Percentiles rank a stretch among this genome's conserved stretches.
These are phyloP conservation scores for Poronia punctata DNA, from an alignment of 495 filamentous ascomycete genomes.

Conservation along the genomic window DNA sequence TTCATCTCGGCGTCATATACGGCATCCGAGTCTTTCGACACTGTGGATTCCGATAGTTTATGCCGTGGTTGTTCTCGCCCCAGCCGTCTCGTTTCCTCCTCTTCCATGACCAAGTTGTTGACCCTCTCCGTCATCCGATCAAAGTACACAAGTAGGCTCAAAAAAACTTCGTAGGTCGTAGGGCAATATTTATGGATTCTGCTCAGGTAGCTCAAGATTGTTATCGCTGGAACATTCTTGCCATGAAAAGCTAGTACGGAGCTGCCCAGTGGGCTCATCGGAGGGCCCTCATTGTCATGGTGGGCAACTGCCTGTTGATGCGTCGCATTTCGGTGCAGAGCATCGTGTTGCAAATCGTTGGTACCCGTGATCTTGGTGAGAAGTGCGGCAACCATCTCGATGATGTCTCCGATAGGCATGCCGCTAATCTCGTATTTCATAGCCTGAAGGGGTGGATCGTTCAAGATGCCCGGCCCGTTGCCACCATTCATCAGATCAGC, in stretches of 20 bases:
- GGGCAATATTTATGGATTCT: constrained; percentile 99
- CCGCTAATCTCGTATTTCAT: constrained; percentile 89
- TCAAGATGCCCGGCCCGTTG: constrained; percentile 39
- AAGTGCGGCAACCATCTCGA: constrained; percentile 99
- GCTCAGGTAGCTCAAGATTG: constrained; percentile 90
- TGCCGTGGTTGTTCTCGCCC: constrained; percentile 13
- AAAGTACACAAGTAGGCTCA: constrained; percentile 94
- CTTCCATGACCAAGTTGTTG: constrained; percentile 53
- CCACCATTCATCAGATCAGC: constrained; percentile 56
- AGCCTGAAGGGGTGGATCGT: constrained; percentile 42
- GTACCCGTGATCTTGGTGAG: constrained; percentile 97
- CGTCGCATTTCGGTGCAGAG: constrained; percentile 39
- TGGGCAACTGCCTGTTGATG: constrained; percentile 40
- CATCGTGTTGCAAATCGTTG: constrained; percentile 89
- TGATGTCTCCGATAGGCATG: constrained; percentile 96
- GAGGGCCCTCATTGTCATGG: constrained; percentile 51
- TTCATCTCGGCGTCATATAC: constrained; percentile 30
- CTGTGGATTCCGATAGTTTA: background rate
- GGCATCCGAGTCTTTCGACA: background rate
- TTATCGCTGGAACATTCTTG: constrained; percentile 96
- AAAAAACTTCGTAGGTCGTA: constrained; percentile 96
- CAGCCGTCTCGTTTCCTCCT: constrained; percentile 30
- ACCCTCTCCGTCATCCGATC: constrained; percentile 98
- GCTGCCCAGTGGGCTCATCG: constrained; percentile 69
- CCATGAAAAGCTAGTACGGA: constrained; percentile 98